Base-by-base conservation (phyloP, 306 rosid genomes). In the Cotoneaster glaucophyllus region DNA sequence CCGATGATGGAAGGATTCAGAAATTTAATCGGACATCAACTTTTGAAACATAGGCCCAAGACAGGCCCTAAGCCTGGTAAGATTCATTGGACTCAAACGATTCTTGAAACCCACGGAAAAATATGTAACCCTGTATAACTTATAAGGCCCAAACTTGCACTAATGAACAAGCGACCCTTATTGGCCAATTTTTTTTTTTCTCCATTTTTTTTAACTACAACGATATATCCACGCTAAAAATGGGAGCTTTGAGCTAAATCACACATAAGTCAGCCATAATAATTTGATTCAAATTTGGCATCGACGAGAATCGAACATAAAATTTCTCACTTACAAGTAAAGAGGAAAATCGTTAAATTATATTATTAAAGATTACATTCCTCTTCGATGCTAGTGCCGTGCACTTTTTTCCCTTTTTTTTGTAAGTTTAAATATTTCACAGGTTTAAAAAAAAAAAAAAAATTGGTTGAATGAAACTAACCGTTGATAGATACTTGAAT, bases 311-410 rank as follows among this genome's bases (percentile, higher is more conserved):
- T 45, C 2, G 0, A 48, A 48, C 0, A 0, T 14, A 48, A 48
- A 0, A 48, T 1, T 0, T 44, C 0, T 44, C 2, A 45, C 1
- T 14, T 45, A 48, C 19, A 12, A 48, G 5, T 48, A 14, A 48
- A 48, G 0, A 14, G 0, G 0, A 48, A 4, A 4, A 50, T 2
- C 8, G 17, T 2, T 50, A 0, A 10, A 50, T 0, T 8, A 1
- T 14, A 48, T 1, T 4, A 15, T 19, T 50, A 50, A 50, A 2
- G 5, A 2, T 6, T 3, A 6, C 54, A 15, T 17, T 50, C 3
- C 21, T 15, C 54, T 17, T 15, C 8, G 3, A 50, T 19, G 8
- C 2, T 1, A 0, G 18, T 3, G 3, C 8, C 1, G 3, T 50
- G 21, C 18, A 2, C 18, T 50, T 50, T 50, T 6, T 17, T 0